A percentile compares a stretch with the other conserved stretches of the same genome.
These are phyloP conservation scores for Deuterostichococcus epilithicus DNA, from an alignment of 139 green algal genomes.

Conservation along the genomic window DNA sequence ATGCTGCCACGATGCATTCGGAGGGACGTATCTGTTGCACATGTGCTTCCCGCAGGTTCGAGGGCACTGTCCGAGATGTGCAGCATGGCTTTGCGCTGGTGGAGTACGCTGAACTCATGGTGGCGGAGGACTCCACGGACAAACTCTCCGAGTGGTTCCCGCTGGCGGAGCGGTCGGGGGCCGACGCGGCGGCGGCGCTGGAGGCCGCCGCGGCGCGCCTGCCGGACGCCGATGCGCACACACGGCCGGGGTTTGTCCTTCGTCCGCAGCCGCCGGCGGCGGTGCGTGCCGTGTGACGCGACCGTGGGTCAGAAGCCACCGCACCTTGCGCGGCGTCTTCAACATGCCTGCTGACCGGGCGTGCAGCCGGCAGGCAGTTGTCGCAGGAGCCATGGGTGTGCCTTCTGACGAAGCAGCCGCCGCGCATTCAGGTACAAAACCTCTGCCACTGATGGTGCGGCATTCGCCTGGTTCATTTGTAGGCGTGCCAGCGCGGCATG, in stretches of 20 bases:
- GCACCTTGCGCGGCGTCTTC: too few species aligned
- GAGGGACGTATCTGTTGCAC: neutral
- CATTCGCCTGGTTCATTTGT: too few species aligned
- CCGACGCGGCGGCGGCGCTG: neutral
- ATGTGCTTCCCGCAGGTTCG: neutral
- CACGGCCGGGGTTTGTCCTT: conserved; percentile 5
- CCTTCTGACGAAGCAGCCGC: too few species aligned
- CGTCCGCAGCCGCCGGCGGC: conserved; percentile 20
- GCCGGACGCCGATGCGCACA: conserved; percentile 9
- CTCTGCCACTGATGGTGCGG: too few species aligned
- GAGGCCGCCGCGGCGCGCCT: neutral
- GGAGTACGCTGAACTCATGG: conserved; percentile 31
- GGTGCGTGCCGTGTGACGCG: too few species aligned
- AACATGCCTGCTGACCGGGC: too few species aligned
- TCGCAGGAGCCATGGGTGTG: too few species aligned
- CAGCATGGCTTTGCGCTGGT: conserved; percentile 31
- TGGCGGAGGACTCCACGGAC: conserved; percentile 12
- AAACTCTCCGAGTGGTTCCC: conserved; percentile 49
- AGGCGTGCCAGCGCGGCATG: conserved; percentile 5
- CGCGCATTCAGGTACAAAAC: too few species aligned
- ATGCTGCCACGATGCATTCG: neutral
- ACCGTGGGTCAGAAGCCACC: too few species aligned
- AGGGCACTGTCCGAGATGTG: conserved; percentile 4
- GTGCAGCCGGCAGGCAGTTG: too few species aligned
- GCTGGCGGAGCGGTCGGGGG: conserved; percentile 4